These are phyloP conservation scores for Cryphonectria naterciae DNA, from an alignment of 2,329 filamentous ascomycete species.

Conservation along the genomic window DNA sequence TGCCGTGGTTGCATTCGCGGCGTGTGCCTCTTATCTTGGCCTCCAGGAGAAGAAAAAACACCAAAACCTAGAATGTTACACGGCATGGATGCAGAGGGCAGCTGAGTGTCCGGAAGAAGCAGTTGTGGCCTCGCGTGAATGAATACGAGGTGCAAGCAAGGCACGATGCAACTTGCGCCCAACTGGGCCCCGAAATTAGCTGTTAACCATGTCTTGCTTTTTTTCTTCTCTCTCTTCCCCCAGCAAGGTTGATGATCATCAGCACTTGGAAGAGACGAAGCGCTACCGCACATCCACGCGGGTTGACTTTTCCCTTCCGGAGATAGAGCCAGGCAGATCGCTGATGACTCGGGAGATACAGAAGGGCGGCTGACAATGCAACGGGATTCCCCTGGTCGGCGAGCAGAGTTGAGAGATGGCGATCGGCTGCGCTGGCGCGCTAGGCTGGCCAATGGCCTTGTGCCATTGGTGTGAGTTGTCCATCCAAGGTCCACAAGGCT, in stretches of 20 bases:
- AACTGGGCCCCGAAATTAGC: background rate
- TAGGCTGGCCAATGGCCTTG: conserved; percentile 6
- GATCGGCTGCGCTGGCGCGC: conserved; percentile 3
- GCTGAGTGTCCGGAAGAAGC: conserved; percentile 11
- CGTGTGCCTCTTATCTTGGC: background rate
- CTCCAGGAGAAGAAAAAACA: too few relatives aligned
- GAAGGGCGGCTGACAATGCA: background rate
- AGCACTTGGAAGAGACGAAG: background rate
- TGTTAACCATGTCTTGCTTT: background rate
- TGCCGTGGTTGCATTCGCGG: conserved; percentile 6
- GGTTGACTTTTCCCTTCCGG: background rate
- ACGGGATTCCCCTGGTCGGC: conserved; percentile 4
- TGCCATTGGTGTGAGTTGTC: background rate
- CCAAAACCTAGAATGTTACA: too few relatives aligned
- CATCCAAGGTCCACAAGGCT: conserved; percentile 1
- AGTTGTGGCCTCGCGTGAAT: background rate
- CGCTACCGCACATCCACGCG: too few relatives aligned
- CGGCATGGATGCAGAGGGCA: conserved; percentile 3
- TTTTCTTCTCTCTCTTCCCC: background rate
- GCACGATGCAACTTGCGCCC: background rate
- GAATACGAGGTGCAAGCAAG: background rate
- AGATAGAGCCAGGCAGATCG: background rate
- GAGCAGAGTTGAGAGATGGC: background rate
- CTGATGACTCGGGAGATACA: conserved; percentile 3
- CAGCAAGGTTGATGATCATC: background rate